These are phyloP conservation scores for Lentinula detonsa DNA, from an alignment of 768 basidiomycete species.

Conservation along the genomic window DNA sequence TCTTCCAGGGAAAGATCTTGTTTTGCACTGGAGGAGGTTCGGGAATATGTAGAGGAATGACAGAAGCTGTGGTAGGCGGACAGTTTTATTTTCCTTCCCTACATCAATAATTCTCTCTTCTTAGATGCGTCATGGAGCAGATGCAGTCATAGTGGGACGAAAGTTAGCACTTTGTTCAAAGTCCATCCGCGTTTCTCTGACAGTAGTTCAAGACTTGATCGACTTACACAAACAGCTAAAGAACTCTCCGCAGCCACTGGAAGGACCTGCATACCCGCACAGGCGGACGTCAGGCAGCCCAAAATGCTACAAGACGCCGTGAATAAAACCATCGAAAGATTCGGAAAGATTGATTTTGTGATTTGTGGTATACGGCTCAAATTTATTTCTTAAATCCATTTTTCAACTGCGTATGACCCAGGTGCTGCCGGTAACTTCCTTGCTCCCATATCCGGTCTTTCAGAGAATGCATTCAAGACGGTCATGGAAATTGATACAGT, in stretches of 20 bases:
- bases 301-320: constrained; percentile 72
- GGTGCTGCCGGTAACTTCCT: constrained; percentile 97
- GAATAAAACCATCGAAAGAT: constrained; percentile 61
- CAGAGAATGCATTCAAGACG: constrained; percentile 86
- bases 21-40: constrained; percentile 91
- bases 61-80: constrained; percentile 64
- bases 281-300: constrained; percentile 82
- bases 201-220: constrained; percentile 48
- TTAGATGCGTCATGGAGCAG: constrained; percentile 80
- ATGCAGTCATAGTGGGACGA: constrained; percentile 78
- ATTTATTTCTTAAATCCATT: not conserved
- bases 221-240: constrained; percentile 61
- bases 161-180: constrained; percentile 47
- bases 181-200: not conserved
- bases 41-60: constrained; percentile 90
- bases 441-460: constrained; percentile 75
- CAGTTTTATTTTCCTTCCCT: not conserved
- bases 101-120: not conserved
- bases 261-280: constrained; percentile 58
- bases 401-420: constrained; percentile 19
- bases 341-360: constrained; percentile 90
- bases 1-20: constrained; percentile 88
- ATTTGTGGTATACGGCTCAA: constrained; percentile 64
- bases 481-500: constrained; percentile 94
- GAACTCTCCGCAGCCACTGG: constrained; percentile 71